phyloP scores from a whole-genome alignment of 345 rosid genomes.

The Aegle marmelos region DNA sequence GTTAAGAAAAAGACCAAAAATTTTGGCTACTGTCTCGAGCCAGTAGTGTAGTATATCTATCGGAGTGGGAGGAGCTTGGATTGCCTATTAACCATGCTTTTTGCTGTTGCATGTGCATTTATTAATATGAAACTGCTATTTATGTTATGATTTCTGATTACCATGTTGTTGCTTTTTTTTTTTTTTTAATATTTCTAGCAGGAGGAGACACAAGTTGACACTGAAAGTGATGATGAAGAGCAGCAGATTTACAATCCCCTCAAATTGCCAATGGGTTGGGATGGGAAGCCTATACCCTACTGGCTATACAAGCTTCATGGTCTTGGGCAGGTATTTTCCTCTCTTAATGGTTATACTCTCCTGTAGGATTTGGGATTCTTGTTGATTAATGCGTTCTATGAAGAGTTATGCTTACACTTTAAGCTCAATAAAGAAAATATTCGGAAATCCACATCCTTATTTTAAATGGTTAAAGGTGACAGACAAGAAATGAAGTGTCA shows the following conservation, averaged over 20 bases:
- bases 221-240: constrained; percentile 98
- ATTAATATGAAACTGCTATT: not conserved
- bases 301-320: constrained; percentile 99
- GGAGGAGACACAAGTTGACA: constrained; percentile 90
- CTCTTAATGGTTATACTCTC: not conserved
- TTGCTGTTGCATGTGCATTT: not conserved
- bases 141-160: constrained; percentile 13
- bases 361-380: not conserved
- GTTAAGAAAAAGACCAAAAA: not conserved
- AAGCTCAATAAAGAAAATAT: not conserved
- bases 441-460: not conserved
- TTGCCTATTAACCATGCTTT: not conserved
- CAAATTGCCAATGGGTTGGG: constrained; percentile 98
- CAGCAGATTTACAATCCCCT: constrained; percentile 92
- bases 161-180: not conserved
- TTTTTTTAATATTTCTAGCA: constrained; percentile 27
- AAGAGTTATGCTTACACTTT: not conserved
- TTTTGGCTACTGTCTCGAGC: not conserved
- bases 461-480: not conserved
- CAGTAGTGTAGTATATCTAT: not conserved
- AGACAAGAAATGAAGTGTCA: not conserved
- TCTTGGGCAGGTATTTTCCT: constrained; percentile 78
- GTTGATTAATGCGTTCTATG: not conserved
- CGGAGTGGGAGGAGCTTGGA: not conserved
- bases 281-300: constrained; percentile 99